A percentile compares a stretch with the other conserved stretches of the same genome.
These are phyloP conservation scores for Blastocystis sp. DNA, from an alignment of 352 stramenopile genomes.

Conservation along the genomic window DNA sequence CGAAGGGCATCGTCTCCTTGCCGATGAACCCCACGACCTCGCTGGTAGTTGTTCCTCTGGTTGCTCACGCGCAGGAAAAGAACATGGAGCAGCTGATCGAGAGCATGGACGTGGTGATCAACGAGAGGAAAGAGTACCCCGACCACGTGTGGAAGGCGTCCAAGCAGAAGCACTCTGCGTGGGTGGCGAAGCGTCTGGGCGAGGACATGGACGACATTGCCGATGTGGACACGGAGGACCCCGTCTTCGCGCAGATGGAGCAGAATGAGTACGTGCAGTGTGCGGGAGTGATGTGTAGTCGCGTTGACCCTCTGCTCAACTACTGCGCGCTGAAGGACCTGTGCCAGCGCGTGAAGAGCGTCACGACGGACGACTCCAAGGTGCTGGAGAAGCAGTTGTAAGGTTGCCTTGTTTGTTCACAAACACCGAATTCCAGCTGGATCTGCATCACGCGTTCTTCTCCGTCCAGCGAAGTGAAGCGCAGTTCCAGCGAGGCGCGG, in stretches of 20 bases:
- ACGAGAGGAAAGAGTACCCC: slow-evolving; percentile 18
- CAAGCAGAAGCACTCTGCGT: slow-evolving; percentile 18
- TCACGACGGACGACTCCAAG: neutral
- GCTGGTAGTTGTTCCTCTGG: neutral
- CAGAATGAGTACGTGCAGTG: slow-evolving; percentile 19
- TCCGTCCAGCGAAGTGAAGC: neutral
- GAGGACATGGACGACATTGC: slow-evolving; percentile 17
- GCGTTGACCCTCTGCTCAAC: slow-evolving; percentile 19
- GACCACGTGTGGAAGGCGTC: neutral
- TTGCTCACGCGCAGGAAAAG: slow-evolving; percentile 60
- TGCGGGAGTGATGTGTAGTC: slow-evolving; percentile 8
- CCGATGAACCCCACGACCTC: neutral
- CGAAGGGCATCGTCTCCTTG: neutral
- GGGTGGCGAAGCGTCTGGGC: neutral
- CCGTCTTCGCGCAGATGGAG: slow-evolving; percentile 3
- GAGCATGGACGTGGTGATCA: slow-evolving; percentile 35
- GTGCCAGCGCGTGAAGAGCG: slow-evolving; percentile 7
- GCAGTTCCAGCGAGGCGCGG: neutral
- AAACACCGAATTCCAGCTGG: neutral
- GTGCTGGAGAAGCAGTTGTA: slow-evolving; percentile 19
- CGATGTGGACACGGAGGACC: slow-evolving; percentile 33
- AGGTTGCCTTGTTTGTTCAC: slow-evolving; percentile 9
- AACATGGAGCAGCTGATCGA: slow-evolving; percentile 67
- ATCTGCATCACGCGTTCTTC: neutral
- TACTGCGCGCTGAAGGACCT: slow-evolving; percentile 54